Base-by-base conservation (phyloP, 2,329 filamentous ascomycete species). In the Apiospora arundinis region DNA sequence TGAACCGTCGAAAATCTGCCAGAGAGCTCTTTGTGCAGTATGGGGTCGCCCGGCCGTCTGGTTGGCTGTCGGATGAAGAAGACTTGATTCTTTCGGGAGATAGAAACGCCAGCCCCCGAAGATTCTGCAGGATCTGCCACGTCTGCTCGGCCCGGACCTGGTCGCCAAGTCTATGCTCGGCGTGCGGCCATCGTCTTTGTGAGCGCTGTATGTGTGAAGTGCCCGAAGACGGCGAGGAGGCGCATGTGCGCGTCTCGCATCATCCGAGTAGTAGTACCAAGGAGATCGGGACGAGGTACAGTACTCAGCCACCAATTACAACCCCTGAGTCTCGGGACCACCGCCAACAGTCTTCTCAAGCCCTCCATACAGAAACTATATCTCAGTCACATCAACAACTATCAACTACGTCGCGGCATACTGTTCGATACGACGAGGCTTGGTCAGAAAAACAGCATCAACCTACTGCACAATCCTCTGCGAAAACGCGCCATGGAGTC, bases 151-250 rank as follows among this genome's bases (percentile, higher is more conserved):
- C 82, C 63, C 80, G 78, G 52, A 81, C 85, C 48, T 79, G 76
- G 63, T 78, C 80, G 16, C 78, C 80, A 42, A 79, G 79, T 11
- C 81, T 81, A 65, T 90, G 87, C 74, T 76, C 80, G 42, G 82
- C 82, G 56, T 90, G 88, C 74, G 86, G 85, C 0, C 88, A 90
- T 75, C 82, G 80, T 12, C 82, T 87, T 21, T 90, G 87, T 74
- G 73, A 78, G 44, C 84, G 84, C 70, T 89, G 87, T 73, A 79
- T 77, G 11, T 81, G 80, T 60, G 81, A 85, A 68, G 71, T 81
- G 12, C 75, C 78, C 3, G 70, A 76, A 32, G 74, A 72, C 18
- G 73, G 72, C 12, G 73, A 75, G 21, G 74, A 75, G 11, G 72
- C 72, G 3, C 75, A 78, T 70, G 67, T 71, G 9, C 60, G 68